Evolutionary conservation across 768 basidiomycete species (phyloP).

Genomic region (Cystofilobasidium capitatum): DNA sequence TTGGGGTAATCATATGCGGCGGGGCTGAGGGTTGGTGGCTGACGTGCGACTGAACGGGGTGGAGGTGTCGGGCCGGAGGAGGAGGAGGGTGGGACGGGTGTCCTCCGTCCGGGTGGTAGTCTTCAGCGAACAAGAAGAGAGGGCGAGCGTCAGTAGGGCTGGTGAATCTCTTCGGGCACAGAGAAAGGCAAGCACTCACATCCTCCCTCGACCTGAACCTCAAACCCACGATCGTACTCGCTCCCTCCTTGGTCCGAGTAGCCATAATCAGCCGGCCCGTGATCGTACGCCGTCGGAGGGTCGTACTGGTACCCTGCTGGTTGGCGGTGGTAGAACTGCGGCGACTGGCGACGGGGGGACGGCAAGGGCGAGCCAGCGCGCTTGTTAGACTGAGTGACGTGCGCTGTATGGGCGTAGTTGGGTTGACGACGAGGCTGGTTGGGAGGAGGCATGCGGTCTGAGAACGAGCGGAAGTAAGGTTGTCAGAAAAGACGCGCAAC

Average conservation of each 20-base stretch:
- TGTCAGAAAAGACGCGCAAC: not conserved
- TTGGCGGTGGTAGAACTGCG: not conserved
- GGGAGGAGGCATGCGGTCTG: not conserved
- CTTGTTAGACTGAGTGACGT: not conserved
- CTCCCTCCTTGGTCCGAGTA: not conserved
- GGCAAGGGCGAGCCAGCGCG: not conserved
- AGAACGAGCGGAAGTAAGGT: not conserved
- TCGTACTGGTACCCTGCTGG: not conserved
- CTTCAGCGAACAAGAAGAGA: not conserved
- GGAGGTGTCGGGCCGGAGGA: not conserved
- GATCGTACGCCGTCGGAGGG: not conserved
- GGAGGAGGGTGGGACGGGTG: not conserved
- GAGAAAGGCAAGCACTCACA: not conserved
- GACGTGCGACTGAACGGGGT: not conserved
- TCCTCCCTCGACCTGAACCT: slow-evolving; percentile 1
- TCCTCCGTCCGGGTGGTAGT: not conserved
- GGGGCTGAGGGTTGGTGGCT: not conserved
- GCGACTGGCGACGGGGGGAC: not conserved
- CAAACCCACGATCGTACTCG: not conserved
- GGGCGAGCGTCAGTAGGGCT: too few species aligned
- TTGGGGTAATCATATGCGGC: not conserved
- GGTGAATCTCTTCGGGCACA: too few species aligned
- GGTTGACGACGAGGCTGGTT: not conserved
- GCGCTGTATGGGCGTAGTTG: not conserved
- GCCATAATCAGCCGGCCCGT: not conserved